Evolutionary conservation across 2,329 filamentous ascomycete species (phyloP), one percentile per base, ranked within the genome.

Genomic region (Penicillium sp.): DNA sequence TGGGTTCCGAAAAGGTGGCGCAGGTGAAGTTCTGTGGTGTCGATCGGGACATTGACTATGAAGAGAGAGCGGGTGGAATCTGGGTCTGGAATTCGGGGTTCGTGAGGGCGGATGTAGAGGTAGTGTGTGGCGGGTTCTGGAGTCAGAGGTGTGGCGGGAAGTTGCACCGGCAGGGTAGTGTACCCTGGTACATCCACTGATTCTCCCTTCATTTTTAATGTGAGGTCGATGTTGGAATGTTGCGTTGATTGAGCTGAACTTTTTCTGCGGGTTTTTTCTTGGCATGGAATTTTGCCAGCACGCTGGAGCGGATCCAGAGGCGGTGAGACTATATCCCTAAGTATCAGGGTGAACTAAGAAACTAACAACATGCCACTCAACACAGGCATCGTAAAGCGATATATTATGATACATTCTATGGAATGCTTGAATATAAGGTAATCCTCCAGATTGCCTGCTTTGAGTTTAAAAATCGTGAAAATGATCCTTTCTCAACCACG

Each of bases 1-100:
- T 95, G 83, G 1, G 82, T 79, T 1, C 84, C 77, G 63, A 97
- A 95, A 0, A 97, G 77, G 40, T 86, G 80, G 42, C 90, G 86
- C 40, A 97, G 81, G 65, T 92, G 89, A 1, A 79, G 72, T 53
- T 90, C 87, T 4, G 90, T 95, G 55, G 90, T 87, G 69, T 97
- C 92, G 58, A 88, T 80, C 6, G 94, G 94, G 1, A 95, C 77
- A 67, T 99, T 97, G 59, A 92, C 89, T n/a, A 96, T 71, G 74
- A 96, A 99, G 16, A 99, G 81, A 57, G 89, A 92, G 63, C 92
- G 87, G 14, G 84, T 78, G 64, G 93, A 88, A 72, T 89, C 83
- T 50, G 83, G 79, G 7, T 88, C 88, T 13, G 89, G 85, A 39
- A 89, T 82, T 75, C 88, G 90, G 56, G 93, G 92, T 43, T 87